phyloP scores from a whole-genome alignment of 768 basidiomycete species.

The Tricholoma bakamatsutake region DNA sequence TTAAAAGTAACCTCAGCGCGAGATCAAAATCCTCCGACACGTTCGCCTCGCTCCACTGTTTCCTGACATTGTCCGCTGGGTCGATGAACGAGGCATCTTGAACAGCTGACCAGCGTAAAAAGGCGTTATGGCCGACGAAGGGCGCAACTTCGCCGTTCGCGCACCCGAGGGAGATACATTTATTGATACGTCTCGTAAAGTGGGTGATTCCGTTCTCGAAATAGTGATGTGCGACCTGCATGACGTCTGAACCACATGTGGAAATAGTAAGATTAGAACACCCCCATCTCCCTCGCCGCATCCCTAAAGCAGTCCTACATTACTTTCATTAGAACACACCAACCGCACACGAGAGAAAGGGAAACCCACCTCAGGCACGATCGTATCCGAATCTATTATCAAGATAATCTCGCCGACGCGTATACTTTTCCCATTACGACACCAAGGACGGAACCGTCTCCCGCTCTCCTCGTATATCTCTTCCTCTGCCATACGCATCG shows the following conservation, averaged over 20 bases:
- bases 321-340: neutral
- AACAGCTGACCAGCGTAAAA: constrained; percentile 80
- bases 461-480: constrained; percentile 61
- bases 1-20: constrained; percentile 60
- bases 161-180: constrained; percentile 69
- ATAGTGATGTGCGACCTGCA: constrained; percentile 85
- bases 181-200: constrained; percentile 87
- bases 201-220: constrained; percentile 89
- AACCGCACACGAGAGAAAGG: neutral
- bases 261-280: too few relatives aligned
- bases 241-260: constrained; percentile 46
- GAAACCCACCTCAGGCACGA: constrained; percentile 56
- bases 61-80: constrained; percentile 51
- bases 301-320: constrained; percentile 77
- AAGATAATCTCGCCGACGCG: constrained; percentile 77
- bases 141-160: constrained; percentile 81
- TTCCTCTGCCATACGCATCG: constrained; percentile 67
- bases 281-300: constrained; percentile 79
- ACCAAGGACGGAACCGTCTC: constrained; percentile 58
- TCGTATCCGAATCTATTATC: constrained; percentile 74
- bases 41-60: constrained; percentile 72
- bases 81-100: constrained; percentile 81
- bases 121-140: constrained; percentile 85
- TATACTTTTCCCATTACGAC: constrained; percentile 66
- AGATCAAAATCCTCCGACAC: constrained; percentile 83